Conservation (phyloP, 352 stramenopile species). For the Globisporangium echinulatum region DNA sequence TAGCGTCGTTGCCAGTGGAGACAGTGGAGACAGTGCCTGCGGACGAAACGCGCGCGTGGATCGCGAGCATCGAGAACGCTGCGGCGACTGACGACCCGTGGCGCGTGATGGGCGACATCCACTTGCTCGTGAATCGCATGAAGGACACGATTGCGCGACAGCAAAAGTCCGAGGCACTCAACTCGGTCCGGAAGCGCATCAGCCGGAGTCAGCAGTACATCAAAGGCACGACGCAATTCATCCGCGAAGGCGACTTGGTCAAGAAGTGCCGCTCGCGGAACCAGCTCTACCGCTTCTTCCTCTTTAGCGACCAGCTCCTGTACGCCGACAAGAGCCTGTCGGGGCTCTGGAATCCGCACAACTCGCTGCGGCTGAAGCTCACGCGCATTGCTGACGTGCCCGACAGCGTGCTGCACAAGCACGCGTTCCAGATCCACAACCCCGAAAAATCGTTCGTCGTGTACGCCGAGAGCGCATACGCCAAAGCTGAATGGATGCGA, state of each 20-base stretch:
- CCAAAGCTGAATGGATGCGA: slow-evolving; percentile 81
- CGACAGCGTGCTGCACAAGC: slow-evolving; percentile 59
- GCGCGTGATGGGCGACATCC: slow-evolving; percentile 84
- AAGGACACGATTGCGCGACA: slow-evolving; percentile 86
- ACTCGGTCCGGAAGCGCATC: slow-evolving; percentile 86
- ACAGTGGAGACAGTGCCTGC: background rate
- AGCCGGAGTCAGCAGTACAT: slow-evolving; percentile 88
- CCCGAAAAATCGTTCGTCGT: slow-evolving; percentile 83
- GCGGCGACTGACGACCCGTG: slow-evolving; percentile 63
- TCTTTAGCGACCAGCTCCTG: slow-evolving; percentile 84
- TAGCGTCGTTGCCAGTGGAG: background rate
- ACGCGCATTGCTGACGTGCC: slow-evolving; percentile 75
- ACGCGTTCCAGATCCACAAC: slow-evolving; percentile 85
- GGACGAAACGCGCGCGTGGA: slow-evolving; percentile 27
- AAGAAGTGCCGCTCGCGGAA: slow-evolving; percentile 92
- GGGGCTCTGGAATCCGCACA: slow-evolving; percentile 80
- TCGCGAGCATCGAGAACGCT: slow-evolving; percentile 59
- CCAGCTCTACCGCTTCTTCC: slow-evolving; percentile 82
- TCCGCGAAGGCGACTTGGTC: slow-evolving; percentile 91
- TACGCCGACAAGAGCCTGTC: slow-evolving; percentile 79
- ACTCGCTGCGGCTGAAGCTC: slow-evolving; percentile 76
- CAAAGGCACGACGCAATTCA: slow-evolving; percentile 92
- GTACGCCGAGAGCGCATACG: slow-evolving; percentile 50
- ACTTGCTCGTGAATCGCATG: slow-evolving; percentile 85
- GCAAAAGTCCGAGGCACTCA: slow-evolving; percentile 75